Conservation (phyloP, 2,329 filamentous ascomycete species). For the Penicillium sp. region DNA sequence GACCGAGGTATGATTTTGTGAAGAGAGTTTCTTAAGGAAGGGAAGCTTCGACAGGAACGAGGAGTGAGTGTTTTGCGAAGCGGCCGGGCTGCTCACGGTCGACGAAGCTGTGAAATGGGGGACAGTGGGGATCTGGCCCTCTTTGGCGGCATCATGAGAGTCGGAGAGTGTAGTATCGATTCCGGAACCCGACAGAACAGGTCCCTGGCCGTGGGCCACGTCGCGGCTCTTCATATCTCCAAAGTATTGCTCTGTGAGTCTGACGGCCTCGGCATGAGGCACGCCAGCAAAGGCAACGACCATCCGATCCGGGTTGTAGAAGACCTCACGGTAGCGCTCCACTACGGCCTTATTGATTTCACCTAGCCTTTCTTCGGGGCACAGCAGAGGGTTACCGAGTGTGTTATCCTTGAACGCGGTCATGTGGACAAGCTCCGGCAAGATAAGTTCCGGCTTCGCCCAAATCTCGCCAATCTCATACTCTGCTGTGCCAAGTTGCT, state of each 20-base stretch:
- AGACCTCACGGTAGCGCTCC: constrained; percentile 73
- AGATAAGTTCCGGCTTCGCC: constrained; percentile 92
- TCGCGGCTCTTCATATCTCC: constrained; percentile 75
- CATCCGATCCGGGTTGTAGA: constrained; percentile 86
- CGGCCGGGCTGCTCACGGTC: constrained; percentile 34
- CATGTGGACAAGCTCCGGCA: constrained; percentile 93
- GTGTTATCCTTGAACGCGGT: constrained; percentile 96
- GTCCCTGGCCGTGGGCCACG: constrained; percentile 48
- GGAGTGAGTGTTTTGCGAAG: constrained; percentile 52
- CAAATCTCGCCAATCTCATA: constrained; percentile 98
- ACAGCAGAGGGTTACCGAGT: constrained; percentile 87
- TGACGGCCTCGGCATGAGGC: constrained; percentile 75
- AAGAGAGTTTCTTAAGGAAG: constrained; percentile 84
- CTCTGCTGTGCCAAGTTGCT: constrained; percentile 85
- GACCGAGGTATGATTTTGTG: constrained; percentile 59
- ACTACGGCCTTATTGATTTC: constrained; percentile 74
- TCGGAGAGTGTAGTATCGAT: constrained; percentile 54
- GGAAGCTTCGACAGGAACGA: constrained; percentile 78
- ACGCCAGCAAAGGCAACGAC: constrained; percentile 95
- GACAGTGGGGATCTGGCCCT: constrained; percentile 36
- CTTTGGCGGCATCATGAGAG: constrained; percentile 26
- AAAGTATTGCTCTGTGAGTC: constrained; percentile 79
- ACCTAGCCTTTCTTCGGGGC: constrained; percentile 76
- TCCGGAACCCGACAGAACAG: constrained; percentile 54
- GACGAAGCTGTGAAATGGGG: constrained; percentile 44